phyloP scores from a whole-genome alignment of 306 rosid genomes.

The Calophaca sinica region DNA sequence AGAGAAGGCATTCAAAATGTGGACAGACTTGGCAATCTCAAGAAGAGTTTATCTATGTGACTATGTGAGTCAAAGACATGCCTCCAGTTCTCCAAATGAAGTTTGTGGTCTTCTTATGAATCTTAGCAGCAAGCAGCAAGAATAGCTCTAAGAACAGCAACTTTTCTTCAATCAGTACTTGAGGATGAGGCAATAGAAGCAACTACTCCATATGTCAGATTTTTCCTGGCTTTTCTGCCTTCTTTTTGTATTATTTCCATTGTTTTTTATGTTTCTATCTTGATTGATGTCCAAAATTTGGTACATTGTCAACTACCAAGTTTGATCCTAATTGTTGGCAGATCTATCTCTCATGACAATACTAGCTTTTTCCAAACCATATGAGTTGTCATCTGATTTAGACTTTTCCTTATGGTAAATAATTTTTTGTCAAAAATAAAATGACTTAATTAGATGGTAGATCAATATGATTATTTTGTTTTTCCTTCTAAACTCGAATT shows the following conservation, averaged over 20 bases:
- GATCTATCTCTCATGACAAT: too few species aligned
- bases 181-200: too few species aligned
- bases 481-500: background rate
- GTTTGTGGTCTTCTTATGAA: background rate
- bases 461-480: background rate
- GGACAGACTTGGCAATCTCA: background rate
- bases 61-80: background rate
- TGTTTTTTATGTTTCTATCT: background rate
- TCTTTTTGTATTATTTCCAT: background rate
- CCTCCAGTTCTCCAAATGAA: background rate
- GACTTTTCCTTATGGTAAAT: background rate
- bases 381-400: conserved; percentile 42
- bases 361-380: background rate
- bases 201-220: background rate
- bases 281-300: background rate
- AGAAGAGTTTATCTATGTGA: too few species aligned
- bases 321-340: too few species aligned
- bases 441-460: conserved; percentile 1
- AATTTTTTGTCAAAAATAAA: background rate
- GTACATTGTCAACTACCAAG: too few species aligned
- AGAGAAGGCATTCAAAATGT: background rate
- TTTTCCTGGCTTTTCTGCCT: background rate
- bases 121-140: too few species aligned
- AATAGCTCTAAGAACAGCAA: too few species aligned
- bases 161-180: too few species aligned